Conservation (phyloP, 495 filamentous ascomycete species). For the Trichoderma gamsii region DNA sequence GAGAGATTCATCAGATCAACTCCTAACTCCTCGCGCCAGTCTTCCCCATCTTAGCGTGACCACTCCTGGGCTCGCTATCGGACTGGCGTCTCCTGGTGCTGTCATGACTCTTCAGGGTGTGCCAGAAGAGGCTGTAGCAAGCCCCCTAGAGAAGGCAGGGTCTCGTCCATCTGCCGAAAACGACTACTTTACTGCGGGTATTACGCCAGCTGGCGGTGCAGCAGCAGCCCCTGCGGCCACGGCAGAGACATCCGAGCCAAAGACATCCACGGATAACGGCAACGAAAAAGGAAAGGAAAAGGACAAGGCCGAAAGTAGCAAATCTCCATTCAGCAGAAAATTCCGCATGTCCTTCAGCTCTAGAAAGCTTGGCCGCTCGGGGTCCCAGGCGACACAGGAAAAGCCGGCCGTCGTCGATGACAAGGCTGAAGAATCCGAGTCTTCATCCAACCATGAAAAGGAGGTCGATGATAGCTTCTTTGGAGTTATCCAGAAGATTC, state of each 20-base stretch:
- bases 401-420: conserved; percentile 76
- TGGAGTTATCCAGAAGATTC: conserved; percentile 73
- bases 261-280: conserved; percentile 56
- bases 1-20: conserved; percentile 35
- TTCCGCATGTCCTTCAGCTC: conserved; percentile 74
- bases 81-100: conserved; percentile 64
- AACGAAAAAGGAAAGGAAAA: conserved; percentile 57
- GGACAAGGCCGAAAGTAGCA: conserved; percentile 55
- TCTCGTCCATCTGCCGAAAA: conserved; percentile 37
- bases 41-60: conserved; percentile 49
- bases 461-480: conserved; percentile 76
- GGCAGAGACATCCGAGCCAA: conserved; percentile 31
- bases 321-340: conserved; percentile 77
- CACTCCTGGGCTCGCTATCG: conserved; percentile 73
- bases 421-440: conserved; percentile 53
- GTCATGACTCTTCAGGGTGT: conserved; percentile 39
- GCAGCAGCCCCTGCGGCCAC: conserved; percentile 26
- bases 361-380: conserved; percentile 72
- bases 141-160: conserved; percentile 35
- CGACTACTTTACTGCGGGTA: conserved; percentile 44
- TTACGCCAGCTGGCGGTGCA: conserved; percentile 37
- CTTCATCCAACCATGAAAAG: conserved; percentile 73
- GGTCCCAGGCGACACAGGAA: conserved; percentile 59
- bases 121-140: conserved; percentile 23
- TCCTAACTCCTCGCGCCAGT: conserved; percentile 59